A percentile compares a stretch with the other conserved stretches of the same genome.
These are phyloP conservation scores for Annona squamosa DNA, from an alignment of 164 flowering plant genomes.

Conservation along the genomic window DNA sequence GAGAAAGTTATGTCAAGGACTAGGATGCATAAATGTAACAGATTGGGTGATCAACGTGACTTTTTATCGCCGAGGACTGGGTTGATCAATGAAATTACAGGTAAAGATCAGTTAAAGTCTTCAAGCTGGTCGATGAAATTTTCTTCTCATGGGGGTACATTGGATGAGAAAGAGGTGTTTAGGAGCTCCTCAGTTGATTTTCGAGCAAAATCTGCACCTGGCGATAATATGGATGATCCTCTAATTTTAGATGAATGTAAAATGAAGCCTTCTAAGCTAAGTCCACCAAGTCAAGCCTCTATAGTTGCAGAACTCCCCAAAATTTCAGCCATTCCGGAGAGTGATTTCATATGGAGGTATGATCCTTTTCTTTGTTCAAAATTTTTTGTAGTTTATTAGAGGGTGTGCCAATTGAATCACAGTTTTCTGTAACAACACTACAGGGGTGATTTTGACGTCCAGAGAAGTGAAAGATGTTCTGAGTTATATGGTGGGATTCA, in stretches of 20 bases:
- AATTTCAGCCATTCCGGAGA: constrained; percentile 63
- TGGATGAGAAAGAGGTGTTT: neutral
- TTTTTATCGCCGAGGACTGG: constrained; percentile 26
- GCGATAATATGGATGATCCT: constrained; percentile 10
- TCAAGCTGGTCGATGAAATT: neutral
- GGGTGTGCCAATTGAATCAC: neutral
- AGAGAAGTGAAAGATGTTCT: constrained; percentile 37
- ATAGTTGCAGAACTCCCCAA: constrained; percentile 12
- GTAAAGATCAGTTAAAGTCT: constrained; percentile 28
- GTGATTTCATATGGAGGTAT: constrained; percentile 87
- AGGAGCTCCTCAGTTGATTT: constrained; percentile 20
- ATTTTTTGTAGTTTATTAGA: neutral
- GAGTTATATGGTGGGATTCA: constrained; percentile 67
- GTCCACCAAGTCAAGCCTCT: constrained; percentile 17
- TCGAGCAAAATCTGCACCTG: constrained; percentile 15
- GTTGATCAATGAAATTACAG: constrained; percentile 26
- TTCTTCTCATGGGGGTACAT: neutral
- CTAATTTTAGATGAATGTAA: constrained; percentile 21
- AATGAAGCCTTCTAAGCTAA: constrained; percentile 18
- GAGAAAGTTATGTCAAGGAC: constrained; percentile 44
- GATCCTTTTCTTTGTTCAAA: constrained; percentile 21
- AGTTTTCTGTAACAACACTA: constrained; percentile 5
- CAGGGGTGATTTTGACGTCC: constrained; percentile 82
- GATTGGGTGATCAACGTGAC: constrained; percentile 34
- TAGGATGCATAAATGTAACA: constrained; percentile 36